phyloP scores from a whole-genome alignment of 2,329 filamentous ascomycete genomes.

The Apiospora malaysiana region DNA sequence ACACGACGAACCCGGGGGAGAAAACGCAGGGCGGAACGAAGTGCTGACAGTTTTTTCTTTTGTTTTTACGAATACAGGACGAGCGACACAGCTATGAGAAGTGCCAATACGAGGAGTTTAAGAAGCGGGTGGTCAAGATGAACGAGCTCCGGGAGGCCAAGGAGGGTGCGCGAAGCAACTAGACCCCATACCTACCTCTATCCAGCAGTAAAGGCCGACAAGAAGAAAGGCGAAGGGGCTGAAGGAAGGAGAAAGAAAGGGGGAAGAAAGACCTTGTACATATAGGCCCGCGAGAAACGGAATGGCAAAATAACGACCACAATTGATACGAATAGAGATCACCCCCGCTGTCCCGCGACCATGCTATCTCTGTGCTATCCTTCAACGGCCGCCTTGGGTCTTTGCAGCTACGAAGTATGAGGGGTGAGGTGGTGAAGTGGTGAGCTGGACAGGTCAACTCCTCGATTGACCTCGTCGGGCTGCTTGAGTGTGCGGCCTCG shows the following conservation, averaged over 20 bases:
- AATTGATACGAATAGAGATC: slow-evolving; percentile 17
- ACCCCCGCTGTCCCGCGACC: background rate
- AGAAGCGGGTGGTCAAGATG: slow-evolving; percentile 98
- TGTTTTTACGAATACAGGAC: slow-evolving; percentile 60
- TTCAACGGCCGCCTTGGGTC: no score
- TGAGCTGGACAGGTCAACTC: no score
- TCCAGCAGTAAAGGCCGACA: background rate
- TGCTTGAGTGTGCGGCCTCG: no score
- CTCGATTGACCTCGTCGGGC: no score
- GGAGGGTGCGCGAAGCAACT: slow-evolving; percentile 86
- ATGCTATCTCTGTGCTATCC: background rate
- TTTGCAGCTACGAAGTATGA: background rate
- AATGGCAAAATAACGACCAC: slow-evolving; percentile 4
- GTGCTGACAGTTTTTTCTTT: slow-evolving; percentile 23
- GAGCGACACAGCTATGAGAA: slow-evolving; percentile 99
- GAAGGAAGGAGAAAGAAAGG: background rate
- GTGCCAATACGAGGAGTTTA: slow-evolving; percentile 99
- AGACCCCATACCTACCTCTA: background rate
- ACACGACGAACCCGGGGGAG: background rate
- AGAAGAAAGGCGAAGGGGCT: background rate
- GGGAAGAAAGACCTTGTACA: slow-evolving; percentile 5
- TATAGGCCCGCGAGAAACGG: slow-evolving; percentile 9
- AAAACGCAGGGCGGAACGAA: background rate
- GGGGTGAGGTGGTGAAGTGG: background rate
- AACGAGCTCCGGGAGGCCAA: slow-evolving; percentile 90